These are phyloP conservation scores for Xylaria sp. DNA, from an alignment of 2,329 filamentous ascomycete species.

Conservation along the genomic window DNA sequence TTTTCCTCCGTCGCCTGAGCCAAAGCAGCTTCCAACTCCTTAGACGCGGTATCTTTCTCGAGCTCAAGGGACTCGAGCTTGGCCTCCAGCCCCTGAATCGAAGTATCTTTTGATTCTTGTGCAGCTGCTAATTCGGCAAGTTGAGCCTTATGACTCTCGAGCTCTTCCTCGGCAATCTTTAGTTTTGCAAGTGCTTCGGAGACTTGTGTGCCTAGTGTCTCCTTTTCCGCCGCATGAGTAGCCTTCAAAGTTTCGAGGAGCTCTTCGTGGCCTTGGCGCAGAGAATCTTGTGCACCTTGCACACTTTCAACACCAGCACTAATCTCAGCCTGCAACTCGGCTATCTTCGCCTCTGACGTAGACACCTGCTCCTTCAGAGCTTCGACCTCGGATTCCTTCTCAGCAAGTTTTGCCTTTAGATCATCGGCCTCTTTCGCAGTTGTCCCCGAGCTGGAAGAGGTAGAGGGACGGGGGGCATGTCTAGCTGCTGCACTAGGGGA, in stretches of 20 bases:
- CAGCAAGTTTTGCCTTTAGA: slow-evolving; percentile 68
- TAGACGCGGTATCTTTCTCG: slow-evolving; percentile 54
- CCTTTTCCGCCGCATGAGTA: slow-evolving; percentile 61
- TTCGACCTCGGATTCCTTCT: slow-evolving; percentile 68
- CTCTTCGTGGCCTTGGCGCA: slow-evolving; percentile 57
- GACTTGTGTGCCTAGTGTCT: slow-evolving; percentile 60
- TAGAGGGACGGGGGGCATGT: slow-evolving; percentile 57
- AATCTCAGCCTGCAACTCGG: slow-evolving; percentile 64
- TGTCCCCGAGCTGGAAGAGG: slow-evolving; percentile 52
- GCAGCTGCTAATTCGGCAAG: slow-evolving; percentile 60
- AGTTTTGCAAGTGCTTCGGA: slow-evolving; percentile 63
- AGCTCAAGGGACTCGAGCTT: slow-evolving; percentile 61
- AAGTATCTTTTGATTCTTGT: slow-evolving; percentile 61
- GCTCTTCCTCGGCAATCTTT: slow-evolving; percentile 61
- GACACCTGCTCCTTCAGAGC: slow-evolving; percentile 67
- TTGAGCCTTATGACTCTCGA: slow-evolving; percentile 62
- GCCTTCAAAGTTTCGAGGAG: slow-evolving; percentile 62
- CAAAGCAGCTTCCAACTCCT: slow-evolving; percentile 54
- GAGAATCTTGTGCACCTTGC: slow-evolving; percentile 54
- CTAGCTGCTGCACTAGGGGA: slow-evolving; percentile 53
- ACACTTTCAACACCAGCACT: slow-evolving; percentile 54
- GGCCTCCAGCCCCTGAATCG: slow-evolving; percentile 61
- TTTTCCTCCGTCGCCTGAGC: slow-evolving; percentile 60
- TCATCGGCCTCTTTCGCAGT: slow-evolving; percentile 68
- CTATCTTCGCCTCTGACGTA: slow-evolving; percentile 65